phyloP scores from a whole-genome alignment of 129 eudicot species.

The Arctium minus region DNA sequence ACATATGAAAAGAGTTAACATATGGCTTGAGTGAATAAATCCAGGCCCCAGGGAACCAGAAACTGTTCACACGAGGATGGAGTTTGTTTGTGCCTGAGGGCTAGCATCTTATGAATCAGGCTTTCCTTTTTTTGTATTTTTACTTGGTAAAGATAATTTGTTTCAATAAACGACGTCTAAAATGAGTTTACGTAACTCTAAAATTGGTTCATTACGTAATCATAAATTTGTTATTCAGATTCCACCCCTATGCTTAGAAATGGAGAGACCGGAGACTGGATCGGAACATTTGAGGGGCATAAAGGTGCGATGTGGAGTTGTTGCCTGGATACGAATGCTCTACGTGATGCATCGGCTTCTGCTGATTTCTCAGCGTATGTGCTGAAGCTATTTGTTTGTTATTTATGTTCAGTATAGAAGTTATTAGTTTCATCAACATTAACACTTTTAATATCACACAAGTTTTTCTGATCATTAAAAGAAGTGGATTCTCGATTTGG shows the following conservation, averaged over 20 bases:
- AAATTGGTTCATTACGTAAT: neutral
- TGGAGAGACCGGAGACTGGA: slow-evolving; percentile 57
- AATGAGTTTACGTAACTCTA: neutral
- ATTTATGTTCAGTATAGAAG: neutral
- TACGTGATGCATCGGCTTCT: slow-evolving; percentile 50
- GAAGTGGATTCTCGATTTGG: too few species aligned
- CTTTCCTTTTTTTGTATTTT: too few species aligned
- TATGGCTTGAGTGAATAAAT: neutral
- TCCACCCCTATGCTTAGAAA: slow-evolving; percentile 55
- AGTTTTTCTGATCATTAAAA: too few species aligned
- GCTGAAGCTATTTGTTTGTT: neutral
- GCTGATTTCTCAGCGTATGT: slow-evolving; percentile 56
- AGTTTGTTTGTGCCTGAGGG: too few species aligned
- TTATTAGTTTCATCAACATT: too few species aligned
- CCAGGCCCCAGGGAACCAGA: neutral
- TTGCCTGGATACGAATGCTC: slow-evolving; percentile 46
- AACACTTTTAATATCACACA: neutral
- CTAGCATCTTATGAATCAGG: too few species aligned
- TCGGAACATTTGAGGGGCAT: slow-evolving; percentile 56
- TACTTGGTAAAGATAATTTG: too few species aligned
- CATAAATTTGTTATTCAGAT: slow-evolving; percentile 24
- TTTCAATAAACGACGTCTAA: neutral
- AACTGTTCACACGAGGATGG: neutral
- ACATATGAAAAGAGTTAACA: neutral
- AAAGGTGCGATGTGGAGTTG: slow-evolving; percentile 65